These are phyloP conservation scores for Fragaria nilgerrensis DNA, from an alignment of 306 rosid species.

Conservation along the genomic window DNA sequence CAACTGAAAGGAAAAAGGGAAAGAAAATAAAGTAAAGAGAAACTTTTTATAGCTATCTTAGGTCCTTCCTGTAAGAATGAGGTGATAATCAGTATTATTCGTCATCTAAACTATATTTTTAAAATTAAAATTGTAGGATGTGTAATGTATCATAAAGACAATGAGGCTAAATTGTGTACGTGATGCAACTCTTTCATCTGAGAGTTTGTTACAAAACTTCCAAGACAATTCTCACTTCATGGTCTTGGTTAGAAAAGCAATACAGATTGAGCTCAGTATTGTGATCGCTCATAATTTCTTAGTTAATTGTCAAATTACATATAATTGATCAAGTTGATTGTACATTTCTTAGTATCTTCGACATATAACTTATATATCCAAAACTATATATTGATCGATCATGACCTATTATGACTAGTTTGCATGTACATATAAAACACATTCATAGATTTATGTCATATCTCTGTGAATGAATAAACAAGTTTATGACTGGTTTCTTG, in stretches of 20 bases:
- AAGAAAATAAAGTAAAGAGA: background rate
- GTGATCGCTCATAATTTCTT: background rate
- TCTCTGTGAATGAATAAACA: background rate
- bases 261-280: background rate
- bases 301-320: background rate
- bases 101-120: background rate
- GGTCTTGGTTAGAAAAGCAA: background rate
- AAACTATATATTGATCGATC: background rate
- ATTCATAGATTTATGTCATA: background rate
- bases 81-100: background rate
- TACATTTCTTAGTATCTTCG: background rate
- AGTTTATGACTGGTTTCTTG: background rate
- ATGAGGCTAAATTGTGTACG: background rate
- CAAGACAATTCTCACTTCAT: background rate
- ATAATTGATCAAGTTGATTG: background rate
- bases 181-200: background rate
- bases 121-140: background rate
- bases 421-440: background rate
- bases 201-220: background rate
- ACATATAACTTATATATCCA: background rate
- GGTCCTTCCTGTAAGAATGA: background rate
- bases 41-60: background rate
- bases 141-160: background rate
- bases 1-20: background rate
- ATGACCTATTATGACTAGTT: background rate